Base-by-base conservation (phyloP, 1,139 yeast species). In the Maudiozyma humilis region DNA sequence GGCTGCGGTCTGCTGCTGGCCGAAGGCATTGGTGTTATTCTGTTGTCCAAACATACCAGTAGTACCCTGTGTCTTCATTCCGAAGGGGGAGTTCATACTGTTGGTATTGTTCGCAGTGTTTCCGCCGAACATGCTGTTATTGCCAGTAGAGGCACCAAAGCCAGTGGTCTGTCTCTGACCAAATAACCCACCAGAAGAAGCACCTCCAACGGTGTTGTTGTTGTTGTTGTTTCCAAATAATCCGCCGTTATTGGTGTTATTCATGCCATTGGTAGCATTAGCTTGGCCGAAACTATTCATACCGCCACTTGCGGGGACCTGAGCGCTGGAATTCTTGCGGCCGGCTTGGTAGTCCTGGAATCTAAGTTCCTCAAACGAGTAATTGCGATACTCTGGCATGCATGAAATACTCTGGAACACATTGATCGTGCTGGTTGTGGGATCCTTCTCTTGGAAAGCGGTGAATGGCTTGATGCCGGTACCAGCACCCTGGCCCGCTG, bases 371-470 rank as follows among this genome's bases (percentile, higher is more conserved):
- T 89, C 96, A 57, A 82, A 76, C 0, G 95, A 84, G 56, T 67
- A 85, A 56, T 79, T 79, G 53, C 75, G 73, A 62, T 91, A 91
- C 59, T 87, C 95, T 13, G 95, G 95, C 97, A 91, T 89, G 36
- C 86, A 76, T 17, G 84, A 71, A 50, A 93, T 80, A 55, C 79
- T 80, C 61, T 89, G 88, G 64, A 73, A 91, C 40, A 74, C 66
- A 53, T 75, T 79, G 30, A 77, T 76, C 1, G 74, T 69, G 29
- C 75, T 72, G 39, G 78, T 70, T 2, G 76, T 69, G 16, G 79
- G 65, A 56, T 91, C 98, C 60, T 84, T 85, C 60, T 91, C 97
- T 35, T 71, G 69, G 49, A 64, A 71, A 1, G 84, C 73, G 32
- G 78, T 70, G 57, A 77, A 82, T 3, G 95, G 87, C 55, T 76